Base-by-base conservation (phyloP, 2,329 filamentous ascomycete genomes). In the Paecilomyces variotii region DNA sequence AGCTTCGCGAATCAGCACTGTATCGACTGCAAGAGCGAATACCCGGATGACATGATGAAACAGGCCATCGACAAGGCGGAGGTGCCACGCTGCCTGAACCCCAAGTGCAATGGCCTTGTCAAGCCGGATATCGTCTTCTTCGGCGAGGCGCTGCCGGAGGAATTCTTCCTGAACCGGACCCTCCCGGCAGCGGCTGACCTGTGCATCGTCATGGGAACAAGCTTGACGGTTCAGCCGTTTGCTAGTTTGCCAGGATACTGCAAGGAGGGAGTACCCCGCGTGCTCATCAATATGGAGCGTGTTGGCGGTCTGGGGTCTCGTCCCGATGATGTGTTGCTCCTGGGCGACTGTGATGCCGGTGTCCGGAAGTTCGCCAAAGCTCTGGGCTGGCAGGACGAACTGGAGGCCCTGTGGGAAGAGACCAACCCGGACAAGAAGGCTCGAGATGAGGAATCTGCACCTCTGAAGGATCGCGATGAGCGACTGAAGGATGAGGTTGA, bases 111-210 rank as follows among this genome's bases (percentile, higher is more conserved):
- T 35, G 92, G 92, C 0, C 77, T 94, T 2, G 90, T 97, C 39
- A 97, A 97, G 76, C 92, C 92, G 0, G 90, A 96, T 67, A 96
- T 97, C 69, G 91, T 96, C 34, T 97, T 97, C 76, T 97, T 96
- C 66, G 91, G 91, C 55, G 91, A 95, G 70, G 74, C 82, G 0
- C 75, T 92, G 2, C 89, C 89, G 0, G 71, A 76, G 5, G 75
- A 74, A 0, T 95, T 95, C 73, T 86, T 87, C 68, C 70, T 75
- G 5, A 85, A 84, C 59, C 76, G 79, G 28, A 70, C 77, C 49
- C 73, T 87, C 11, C 82, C 84, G 0, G 76, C 75, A 1, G 75
- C 82, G 66, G 89, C 90, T 0, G 91, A 96, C 69, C 76, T 97
- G 2, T 83, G 88, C 50, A 87, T 97, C 56, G 82, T 97, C 25